Percentiles rank a stretch among this genome's conserved stretches.
These are phyloP conservation scores for Fonsecaea multimorphosa DNA, from an alignment of 2,329 filamentous ascomycete species.

Conservation along the genomic window DNA sequence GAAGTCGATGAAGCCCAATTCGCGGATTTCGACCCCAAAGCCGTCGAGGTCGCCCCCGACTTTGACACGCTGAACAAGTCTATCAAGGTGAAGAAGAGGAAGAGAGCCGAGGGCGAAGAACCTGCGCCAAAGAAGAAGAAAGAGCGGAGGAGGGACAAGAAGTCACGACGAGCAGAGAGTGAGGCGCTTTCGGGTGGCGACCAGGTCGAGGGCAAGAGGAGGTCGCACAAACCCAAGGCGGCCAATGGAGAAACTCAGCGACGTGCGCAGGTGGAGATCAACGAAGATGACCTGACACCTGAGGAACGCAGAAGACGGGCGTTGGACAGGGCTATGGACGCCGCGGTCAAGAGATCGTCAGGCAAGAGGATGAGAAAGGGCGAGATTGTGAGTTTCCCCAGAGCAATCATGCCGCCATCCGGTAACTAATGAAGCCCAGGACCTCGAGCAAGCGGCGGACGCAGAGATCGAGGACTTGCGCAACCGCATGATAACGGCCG, in stretches of 20 bases:
- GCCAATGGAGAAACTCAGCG: conserved; percentile 57
- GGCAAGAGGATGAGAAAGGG: conserved; percentile 79
- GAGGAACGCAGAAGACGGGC: conserved; percentile 74
- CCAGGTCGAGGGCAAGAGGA: conserved; percentile 61
- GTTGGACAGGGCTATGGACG: conserved; percentile 85
- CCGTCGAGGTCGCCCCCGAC: conserved; percentile 66
- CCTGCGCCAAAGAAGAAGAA: conserved; percentile 74
- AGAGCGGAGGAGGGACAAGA: conserved; percentile 60
- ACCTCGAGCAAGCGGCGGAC: conserved; percentile 88
- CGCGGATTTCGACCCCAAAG: conserved; percentile 67
- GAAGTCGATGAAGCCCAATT: conserved; percentile 71
- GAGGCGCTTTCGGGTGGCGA: conserved; percentile 59
- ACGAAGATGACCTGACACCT: conserved; percentile 79
- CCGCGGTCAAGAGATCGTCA: conserved; percentile 79
- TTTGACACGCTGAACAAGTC: conserved; percentile 64
- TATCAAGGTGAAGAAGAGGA: conserved; percentile 68
- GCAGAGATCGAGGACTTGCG: conserved; percentile 88
- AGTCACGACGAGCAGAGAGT: conserved; percentile 63
- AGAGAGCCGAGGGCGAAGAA: conserved; percentile 66
- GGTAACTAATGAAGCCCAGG: conserved; percentile 58
- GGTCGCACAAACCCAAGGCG: conserved; percentile 57
- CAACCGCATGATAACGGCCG: conserved; percentile 86
- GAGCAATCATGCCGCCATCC: conserved; percentile 6
- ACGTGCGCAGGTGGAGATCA: conserved; percentile 64
- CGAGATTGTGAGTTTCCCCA: conserved; percentile 71